These are phyloP conservation scores for Wallacemonas rigidus DNA, from an alignment of 208 protist genomes.

Conservation along the genomic window DNA sequence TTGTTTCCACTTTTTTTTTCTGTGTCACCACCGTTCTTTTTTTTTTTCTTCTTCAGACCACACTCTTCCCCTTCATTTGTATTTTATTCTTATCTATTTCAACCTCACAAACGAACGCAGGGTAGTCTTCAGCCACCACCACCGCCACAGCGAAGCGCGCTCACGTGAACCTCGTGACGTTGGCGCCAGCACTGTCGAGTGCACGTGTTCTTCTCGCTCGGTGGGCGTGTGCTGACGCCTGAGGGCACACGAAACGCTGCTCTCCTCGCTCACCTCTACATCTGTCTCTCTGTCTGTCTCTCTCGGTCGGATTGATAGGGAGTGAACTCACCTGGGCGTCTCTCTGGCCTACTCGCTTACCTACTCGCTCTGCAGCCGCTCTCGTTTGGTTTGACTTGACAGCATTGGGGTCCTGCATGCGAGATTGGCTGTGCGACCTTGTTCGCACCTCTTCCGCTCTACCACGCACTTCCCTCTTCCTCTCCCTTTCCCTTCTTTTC, in stretches of 20 bases:
- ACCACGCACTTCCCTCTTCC: background rate
- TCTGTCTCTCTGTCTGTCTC: background rate
- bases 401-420: constrained; percentile 7
- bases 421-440: background rate
- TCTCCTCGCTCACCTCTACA: background rate
- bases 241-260: background rate
- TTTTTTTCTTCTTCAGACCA: constrained; percentile 4
- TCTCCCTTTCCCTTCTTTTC: constrained; percentile 4
- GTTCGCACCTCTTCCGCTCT: background rate
- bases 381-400: background rate
- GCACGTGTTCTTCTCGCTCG: too few relatives aligned
- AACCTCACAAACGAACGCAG: too few relatives aligned
- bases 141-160: too few relatives aligned
- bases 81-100: too few relatives aligned
- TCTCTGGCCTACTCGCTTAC: background rate
- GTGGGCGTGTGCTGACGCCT: too few relatives aligned
- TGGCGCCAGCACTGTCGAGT: too few relatives aligned
- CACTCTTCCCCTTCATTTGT: background rate
- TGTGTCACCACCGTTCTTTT: constrained; percentile 1
- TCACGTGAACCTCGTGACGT: too few relatives aligned
- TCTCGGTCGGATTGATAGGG: background rate
- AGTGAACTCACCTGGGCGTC: background rate
- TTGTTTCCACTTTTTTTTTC: constrained; percentile 17
- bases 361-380: background rate
- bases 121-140: too few relatives aligned